Base-by-base conservation (phyloP, 257 asterid species). In the Capsicum chinense region DNA sequence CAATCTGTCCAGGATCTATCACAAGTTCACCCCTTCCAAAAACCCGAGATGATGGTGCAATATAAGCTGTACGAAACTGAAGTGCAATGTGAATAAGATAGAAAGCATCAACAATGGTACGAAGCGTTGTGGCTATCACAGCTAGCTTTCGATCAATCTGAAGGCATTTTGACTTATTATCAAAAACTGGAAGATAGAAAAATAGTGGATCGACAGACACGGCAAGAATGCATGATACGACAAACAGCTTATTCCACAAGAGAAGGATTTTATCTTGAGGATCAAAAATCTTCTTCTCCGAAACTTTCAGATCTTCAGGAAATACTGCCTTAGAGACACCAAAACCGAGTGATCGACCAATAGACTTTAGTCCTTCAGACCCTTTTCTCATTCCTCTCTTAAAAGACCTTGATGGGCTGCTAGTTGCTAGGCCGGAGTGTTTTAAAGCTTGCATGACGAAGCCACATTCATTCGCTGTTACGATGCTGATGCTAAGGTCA, bases 21-120 rank as follows among this genome's bases (percentile, higher is more conserved):
- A 97, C 99, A 50, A 97, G 98, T 83, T 97, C 99, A 37, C 99
- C 99, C 84, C 99, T 88, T 62, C 99, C 99, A 89, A 97, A 97
- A 79, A 97, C 99, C 64, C 99, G 94, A 88, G 99, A 97, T 19
- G 99, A 97, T 81, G 99, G 99, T 37, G 99, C 99, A 83, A 97
- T 93, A 74, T 90, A 97, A 80, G 99, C 99, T 47, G 99, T 95
- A 15, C 98, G 93, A 86, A 97, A 97, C 74, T 97, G 99, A 63
- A 97, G 93, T 86, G 85, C 87, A 83, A 97, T 93, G 42, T 98
- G 97, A 17, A 86, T 83, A 52, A 93, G 71, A 86, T 93, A 97
- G 79, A 97, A 95, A 15, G 87, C 82, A 83, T 97, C 99, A 26
- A 97, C 85, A 44, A 92, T 5, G 2, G 98, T 89, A 87, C 99